phyloP scores from a whole-genome alignment of 176 grass and related monocot genomes.

The Musa acuminata region DNA sequence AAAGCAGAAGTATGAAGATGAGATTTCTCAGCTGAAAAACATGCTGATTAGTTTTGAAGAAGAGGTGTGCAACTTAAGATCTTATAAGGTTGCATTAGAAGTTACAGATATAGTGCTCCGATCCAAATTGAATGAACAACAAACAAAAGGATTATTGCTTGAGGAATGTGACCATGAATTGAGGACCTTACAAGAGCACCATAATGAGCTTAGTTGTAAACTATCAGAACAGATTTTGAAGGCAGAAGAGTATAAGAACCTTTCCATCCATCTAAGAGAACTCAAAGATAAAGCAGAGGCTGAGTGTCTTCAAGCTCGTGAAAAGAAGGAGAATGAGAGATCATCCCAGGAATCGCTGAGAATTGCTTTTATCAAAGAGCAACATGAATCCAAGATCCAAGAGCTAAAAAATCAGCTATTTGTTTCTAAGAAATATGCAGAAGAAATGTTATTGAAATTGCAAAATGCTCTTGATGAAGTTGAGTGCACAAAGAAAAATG shows the following conservation, averaged over 20 bases:
- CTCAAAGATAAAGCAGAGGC: slow-evolving; percentile 80
- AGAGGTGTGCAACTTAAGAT: slow-evolving; percentile 48
- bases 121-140: slow-evolving; percentile 81
- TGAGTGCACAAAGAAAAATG: slow-evolving; percentile 78
- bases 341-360: slow-evolving; percentile 77
- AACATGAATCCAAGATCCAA: slow-evolving; percentile 94
- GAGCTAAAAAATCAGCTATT: slow-evolving; percentile 72
- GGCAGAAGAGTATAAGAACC: slow-evolving; percentile 83
- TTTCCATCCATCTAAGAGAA: slow-evolving; percentile 77
- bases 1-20: slow-evolving; percentile 42
- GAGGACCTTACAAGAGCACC: slow-evolving; percentile 51
- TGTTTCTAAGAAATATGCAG: slow-evolving; percentile 79
- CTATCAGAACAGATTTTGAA: slow-evolving; percentile 79
- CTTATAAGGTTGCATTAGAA: slow-evolving; percentile 46
- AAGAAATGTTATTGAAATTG: slow-evolving; percentile 96
- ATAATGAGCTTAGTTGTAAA: slow-evolving; percentile 62
- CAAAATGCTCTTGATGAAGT: slow-evolving; percentile 91
- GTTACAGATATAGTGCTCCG: slow-evolving; percentile 64
- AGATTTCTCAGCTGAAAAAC: slow-evolving; percentile 54
- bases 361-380: slow-evolving; percentile 98
- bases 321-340: slow-evolving; percentile 69
- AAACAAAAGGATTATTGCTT: slow-evolving; percentile 38
- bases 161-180: slow-evolving; percentile 44
- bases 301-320: slow-evolving; percentile 23
- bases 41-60: slow-evolving; percentile 38